These are phyloP conservation scores for Aspergillus brasiliensis DNA, from an alignment of 2,329 filamentous ascomycete species.

Conservation along the genomic window DNA sequence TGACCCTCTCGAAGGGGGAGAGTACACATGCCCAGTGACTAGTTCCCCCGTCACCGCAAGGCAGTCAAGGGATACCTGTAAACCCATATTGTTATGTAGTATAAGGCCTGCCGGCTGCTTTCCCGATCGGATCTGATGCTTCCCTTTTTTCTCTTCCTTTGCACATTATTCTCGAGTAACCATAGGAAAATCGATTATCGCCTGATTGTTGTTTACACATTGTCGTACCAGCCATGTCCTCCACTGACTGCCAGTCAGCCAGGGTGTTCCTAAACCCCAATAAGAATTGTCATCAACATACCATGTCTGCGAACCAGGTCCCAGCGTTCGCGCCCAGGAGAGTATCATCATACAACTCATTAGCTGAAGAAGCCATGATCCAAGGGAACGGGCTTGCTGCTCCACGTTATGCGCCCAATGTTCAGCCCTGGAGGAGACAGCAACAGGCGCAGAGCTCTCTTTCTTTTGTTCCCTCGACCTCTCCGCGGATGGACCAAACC, in stretches of 20 bases:
- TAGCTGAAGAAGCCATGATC: constrained; percentile 12
- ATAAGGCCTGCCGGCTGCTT: constrained; percentile 31
- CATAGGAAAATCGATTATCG: constrained; percentile 14
- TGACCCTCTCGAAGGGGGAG: constrained; percentile 32
- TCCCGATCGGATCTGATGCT: constrained; percentile 3
- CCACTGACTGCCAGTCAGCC: constrained; percentile 30
- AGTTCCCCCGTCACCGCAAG: constrained; percentile 20
- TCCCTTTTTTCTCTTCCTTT: constrained; percentile 18
- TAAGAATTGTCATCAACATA: constrained; percentile 20
- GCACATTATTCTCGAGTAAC: constrained; percentile 15
- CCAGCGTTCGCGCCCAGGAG: constrained; percentile 20
- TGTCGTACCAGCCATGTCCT: constrained; percentile 30
- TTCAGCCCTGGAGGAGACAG: constrained; percentile 31
- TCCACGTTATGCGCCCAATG: constrained; percentile 25
- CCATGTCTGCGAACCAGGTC: constrained; percentile 20
- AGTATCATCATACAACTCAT: constrained; percentile 22
- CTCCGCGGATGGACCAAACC: constrained; percentile 31
- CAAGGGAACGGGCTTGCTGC: constrained; percentile 19
- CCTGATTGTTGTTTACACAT: constrained; percentile 12
- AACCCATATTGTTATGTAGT: constrained; percentile 18
- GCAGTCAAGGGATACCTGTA: constrained; percentile 34
- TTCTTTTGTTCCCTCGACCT: constrained; percentile 38
- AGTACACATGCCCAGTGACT: constrained; percentile 24
- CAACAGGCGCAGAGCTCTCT: constrained; percentile 36
- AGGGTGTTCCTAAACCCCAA: constrained; percentile 24